A percentile compares a stretch with the other conserved stretches of the same genome.
Conservation (phyloP, 495 filamentous ascomycete species). For the Schizothecium vesticola region DNA sequence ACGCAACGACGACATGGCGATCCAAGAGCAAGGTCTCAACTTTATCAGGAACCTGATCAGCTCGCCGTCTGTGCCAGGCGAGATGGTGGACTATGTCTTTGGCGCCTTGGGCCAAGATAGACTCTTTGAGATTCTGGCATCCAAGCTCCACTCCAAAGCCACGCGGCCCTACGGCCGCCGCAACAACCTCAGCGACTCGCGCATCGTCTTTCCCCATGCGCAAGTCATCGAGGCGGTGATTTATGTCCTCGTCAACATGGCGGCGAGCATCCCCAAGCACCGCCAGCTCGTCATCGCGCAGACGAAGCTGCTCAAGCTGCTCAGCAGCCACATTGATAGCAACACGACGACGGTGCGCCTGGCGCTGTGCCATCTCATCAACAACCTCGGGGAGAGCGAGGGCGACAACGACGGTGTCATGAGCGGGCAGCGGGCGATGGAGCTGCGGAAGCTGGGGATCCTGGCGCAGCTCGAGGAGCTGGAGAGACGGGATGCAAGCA, state of each 20-base stretch:
- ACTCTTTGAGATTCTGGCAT: slow-evolving; percentile 68
- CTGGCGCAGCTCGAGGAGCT: slow-evolving; percentile 58
- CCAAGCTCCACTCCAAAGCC: slow-evolving; percentile 60
- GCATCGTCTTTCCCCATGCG: slow-evolving; percentile 51
- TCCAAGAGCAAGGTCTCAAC: slow-evolving; percentile 86
- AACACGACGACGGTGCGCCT: slow-evolving; percentile 62
- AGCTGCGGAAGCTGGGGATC: slow-evolving; percentile 68
- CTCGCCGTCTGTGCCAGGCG: slow-evolving; percentile 30
- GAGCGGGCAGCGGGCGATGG: slow-evolving; percentile 57
- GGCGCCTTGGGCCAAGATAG: slow-evolving; percentile 65
- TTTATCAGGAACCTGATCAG: slow-evolving; percentile 86
- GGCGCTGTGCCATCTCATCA: slow-evolving; percentile 73
- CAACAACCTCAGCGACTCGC: slow-evolving; percentile 24
- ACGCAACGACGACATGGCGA: slow-evolving; percentile 69
- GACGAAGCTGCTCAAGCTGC: slow-evolving; percentile 51
- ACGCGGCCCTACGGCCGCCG: slow-evolving; percentile 38
- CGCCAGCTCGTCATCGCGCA: slow-evolving; percentile 58
- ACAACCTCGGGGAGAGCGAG: slow-evolving; percentile 78
- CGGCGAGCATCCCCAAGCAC: slow-evolving; percentile 70
- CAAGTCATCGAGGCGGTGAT: slow-evolving; percentile 72
- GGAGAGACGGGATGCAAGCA: slow-evolving; percentile 61
- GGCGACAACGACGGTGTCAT: slow-evolving; percentile 56
- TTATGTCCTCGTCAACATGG: slow-evolving; percentile 78
- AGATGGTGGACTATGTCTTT: slow-evolving; percentile 85
- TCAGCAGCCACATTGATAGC: slow-evolving; percentile 70